A percentile compares a stretch with the other conserved stretches of the same genome.
These are phyloP conservation scores for Ulvella scutata DNA, from an alignment of 139 green algal species.

Conservation along the genomic window DNA sequence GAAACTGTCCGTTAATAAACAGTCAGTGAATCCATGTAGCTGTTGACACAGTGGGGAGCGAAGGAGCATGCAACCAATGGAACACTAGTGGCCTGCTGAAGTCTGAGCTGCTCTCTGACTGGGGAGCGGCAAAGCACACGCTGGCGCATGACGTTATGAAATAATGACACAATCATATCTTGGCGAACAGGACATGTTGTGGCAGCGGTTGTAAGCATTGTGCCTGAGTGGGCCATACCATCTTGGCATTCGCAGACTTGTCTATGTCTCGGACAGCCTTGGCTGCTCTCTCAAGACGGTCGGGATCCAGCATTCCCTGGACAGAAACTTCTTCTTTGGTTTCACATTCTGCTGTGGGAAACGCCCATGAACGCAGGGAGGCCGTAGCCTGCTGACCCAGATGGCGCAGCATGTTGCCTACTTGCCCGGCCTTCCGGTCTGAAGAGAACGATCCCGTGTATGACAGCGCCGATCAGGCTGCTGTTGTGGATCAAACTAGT, in stretches of 20 bases:
- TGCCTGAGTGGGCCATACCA: slow-evolving; percentile 28
- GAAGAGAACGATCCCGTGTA: too few relatives aligned
- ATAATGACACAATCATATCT: neutral
- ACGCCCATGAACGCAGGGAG: neutral
- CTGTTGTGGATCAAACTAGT: too few relatives aligned
- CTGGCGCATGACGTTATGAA: too few relatives aligned
- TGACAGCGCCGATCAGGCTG: too few relatives aligned
- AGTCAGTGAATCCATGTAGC: too few relatives aligned
- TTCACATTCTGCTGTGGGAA: neutral
- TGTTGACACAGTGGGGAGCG: too few relatives aligned
- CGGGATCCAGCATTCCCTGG: slow-evolving; percentile 70
- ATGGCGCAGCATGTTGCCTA: slow-evolving; percentile 1
- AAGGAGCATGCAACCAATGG: neutral
- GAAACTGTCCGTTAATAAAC: too few relatives aligned
- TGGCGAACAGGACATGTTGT: too few relatives aligned
- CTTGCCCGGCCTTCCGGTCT: too few relatives aligned
- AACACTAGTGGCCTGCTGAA: slow-evolving; percentile 22
- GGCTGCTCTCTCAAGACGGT: slow-evolving; percentile 88
- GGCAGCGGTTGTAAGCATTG: neutral
- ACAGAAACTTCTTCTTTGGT: neutral
- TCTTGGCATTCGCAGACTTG: slow-evolving; percentile 75
- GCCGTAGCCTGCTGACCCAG: neutral
- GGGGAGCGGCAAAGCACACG: too few relatives aligned
- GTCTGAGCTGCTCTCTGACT: too few relatives aligned
- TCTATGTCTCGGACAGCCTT: slow-evolving; percentile 96